phyloP scores from a whole-genome alignment of 225 moss, liverwort and hornwort genomes.

The Neckera pumila region DNA sequence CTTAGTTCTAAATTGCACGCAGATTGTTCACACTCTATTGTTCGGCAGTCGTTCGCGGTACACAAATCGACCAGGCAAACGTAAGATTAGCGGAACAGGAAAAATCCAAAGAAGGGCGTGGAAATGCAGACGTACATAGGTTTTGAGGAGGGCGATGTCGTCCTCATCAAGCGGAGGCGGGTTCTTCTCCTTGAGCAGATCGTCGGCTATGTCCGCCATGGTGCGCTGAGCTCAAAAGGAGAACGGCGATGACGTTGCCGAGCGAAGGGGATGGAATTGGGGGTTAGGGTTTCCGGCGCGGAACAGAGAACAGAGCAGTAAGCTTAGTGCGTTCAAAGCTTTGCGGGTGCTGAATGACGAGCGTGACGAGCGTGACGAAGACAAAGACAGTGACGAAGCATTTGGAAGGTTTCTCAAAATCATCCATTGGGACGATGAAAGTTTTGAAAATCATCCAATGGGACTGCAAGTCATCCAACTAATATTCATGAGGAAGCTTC shows the following conservation, averaged over 20 bases:
- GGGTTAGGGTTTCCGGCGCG: not conserved
- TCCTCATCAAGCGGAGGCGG: constrained; percentile 95
- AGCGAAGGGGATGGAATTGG: not conserved
- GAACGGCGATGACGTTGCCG: not conserved
- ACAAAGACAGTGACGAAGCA: too few species aligned
- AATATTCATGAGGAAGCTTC: too few species aligned
- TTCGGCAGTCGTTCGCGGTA: not conserved
- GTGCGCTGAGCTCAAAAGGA: not conserved
- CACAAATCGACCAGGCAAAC: not conserved
- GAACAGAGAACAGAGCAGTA: not conserved
- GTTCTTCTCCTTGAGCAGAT: constrained; percentile 92
- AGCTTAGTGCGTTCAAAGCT: not conserved
- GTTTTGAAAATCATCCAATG: too few species aligned
- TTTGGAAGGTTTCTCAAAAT: too few species aligned
- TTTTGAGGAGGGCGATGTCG: constrained; percentile 96
- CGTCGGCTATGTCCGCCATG: constrained; percentile 69
- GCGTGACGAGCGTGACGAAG: too few species aligned
- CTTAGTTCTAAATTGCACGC: not conserved
- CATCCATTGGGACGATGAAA: too few species aligned
- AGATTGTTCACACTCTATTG: not conserved
- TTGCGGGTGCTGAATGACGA: not conserved
- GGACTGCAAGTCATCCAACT: too few species aligned
- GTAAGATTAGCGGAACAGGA: not conserved
- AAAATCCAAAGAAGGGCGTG: not conserved
- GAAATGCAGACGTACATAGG: constrained; percentile 49